Conservation (phyloP, 1,284 basidiomycete genomes). For the Pseudozyma hubeiensis region DNA sequence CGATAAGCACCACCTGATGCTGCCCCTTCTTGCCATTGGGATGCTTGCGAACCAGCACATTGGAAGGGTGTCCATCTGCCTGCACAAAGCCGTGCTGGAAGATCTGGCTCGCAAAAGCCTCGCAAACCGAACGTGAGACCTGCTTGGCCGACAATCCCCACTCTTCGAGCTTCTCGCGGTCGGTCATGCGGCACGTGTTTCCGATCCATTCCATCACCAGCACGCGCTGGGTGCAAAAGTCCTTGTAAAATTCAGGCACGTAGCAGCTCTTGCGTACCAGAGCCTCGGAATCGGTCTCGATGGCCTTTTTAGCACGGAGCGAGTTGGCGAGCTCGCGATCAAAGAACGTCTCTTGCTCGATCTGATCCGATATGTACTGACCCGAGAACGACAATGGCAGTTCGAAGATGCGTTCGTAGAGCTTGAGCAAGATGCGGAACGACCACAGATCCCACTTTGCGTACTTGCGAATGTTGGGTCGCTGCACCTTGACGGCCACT, state of each 20-base stretch:
- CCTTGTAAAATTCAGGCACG: slow-evolving; percentile 52
- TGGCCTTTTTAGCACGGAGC: slow-evolving; percentile 40
- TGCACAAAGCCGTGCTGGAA: slow-evolving; percentile 64
- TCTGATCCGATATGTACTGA: slow-evolving; percentile 62
- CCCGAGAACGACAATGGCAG: slow-evolving; percentile 55
- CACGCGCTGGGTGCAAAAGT: slow-evolving; percentile 50
- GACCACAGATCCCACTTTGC: slow-evolving; percentile 61
- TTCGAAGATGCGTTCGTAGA: slow-evolving; percentile 62
- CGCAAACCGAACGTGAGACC: slow-evolving; percentile 55
- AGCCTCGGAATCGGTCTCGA: slow-evolving; percentile 50
- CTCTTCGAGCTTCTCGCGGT: slow-evolving; percentile 47
- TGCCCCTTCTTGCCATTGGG: slow-evolving; percentile 53
- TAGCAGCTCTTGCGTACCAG: slow-evolving; percentile 55
- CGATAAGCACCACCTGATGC: slow-evolving; percentile 63
- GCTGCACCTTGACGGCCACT: slow-evolving; percentile 63
- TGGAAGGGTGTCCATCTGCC: slow-evolving; percentile 59
- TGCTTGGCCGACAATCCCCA: slow-evolving; percentile 55
- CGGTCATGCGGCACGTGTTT: slow-evolving; percentile 56
- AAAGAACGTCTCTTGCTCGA: slow-evolving; percentile 61
- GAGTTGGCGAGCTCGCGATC: slow-evolving; percentile 52
- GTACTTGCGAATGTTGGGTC: slow-evolving; percentile 59
- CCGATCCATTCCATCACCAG: slow-evolving; percentile 63
- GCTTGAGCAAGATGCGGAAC: slow-evolving; percentile 54
- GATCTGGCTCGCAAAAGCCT: slow-evolving; percentile 61
- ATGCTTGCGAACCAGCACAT: slow-evolving; percentile 58